Evolutionary conservation across 768 basidiomycete species (phyloP).

Genomic region (Lyophyllum semitale): DNA sequence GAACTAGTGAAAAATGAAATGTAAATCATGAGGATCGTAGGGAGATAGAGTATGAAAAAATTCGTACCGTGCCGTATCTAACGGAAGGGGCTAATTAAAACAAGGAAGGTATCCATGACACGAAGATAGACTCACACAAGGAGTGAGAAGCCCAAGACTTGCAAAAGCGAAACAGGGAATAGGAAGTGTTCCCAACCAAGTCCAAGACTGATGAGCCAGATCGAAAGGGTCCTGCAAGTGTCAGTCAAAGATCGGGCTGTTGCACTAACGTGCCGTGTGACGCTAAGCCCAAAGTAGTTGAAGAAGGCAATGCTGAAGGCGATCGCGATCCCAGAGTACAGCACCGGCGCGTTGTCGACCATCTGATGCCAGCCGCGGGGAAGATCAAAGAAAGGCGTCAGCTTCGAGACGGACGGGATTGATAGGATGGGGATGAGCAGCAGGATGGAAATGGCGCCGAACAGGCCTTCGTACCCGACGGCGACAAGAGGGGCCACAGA

Average conservation of each 20-base stretch:
- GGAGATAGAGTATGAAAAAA: constrained; percentile 10
- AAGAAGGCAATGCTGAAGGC: constrained; percentile 77
- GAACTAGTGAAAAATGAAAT: constrained; percentile 50
- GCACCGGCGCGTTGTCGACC: constrained; percentile 71
- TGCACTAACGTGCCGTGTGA: constrained; percentile 91
- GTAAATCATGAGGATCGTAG: constrained; percentile 9
- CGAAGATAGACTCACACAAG: constrained; percentile 67
- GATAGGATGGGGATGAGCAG: constrained; percentile 81
- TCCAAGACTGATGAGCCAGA: constrained; percentile 90
- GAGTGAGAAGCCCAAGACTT: constrained; percentile 82
- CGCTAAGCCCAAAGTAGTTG: constrained; percentile 90
- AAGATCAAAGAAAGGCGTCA: constrained; percentile 82
- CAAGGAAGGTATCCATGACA: not conserved
- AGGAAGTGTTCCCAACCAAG: constrained; percentile 89
- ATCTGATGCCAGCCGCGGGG: constrained; percentile 89
- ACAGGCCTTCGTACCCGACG: constrained; percentile 93
- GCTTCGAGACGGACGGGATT: constrained; percentile 61
- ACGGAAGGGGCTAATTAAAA: constrained; percentile 9
- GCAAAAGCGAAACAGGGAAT: constrained; percentile 80
- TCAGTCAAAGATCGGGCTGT: constrained; percentile 92
- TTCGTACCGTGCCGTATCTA: constrained; percentile 83
- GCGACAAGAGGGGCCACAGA: constrained; percentile 87
- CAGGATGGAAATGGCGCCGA: constrained; percentile 81
- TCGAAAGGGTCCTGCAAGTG: constrained; percentile 92
- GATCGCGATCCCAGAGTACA: constrained; percentile 69